Evolutionary conservation across 768 basidiomycete species (phyloP), one percentile per base, ranked within the genome.

Genomic region (Trametes gibbosa): DNA sequence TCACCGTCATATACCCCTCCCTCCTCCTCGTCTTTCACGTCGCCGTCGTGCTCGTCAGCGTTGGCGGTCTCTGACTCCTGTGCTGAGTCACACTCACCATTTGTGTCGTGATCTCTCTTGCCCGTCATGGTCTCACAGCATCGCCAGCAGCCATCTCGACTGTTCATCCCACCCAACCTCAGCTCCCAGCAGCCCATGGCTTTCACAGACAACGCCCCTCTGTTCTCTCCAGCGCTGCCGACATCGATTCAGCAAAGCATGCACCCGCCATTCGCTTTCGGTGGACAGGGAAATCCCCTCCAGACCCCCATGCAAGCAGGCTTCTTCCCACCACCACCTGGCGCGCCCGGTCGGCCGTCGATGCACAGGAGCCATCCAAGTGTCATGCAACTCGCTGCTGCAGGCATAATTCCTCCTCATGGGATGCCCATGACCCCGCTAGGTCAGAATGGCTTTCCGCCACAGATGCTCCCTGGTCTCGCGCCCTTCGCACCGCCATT

Each of bases 261-360:
- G 72, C 84, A 82, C 61, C 82, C 85, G 0, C 70, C 79, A 0
- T 81, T 81, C 34, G 72, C 77, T 61, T 50, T 59, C 7, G 47
- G 72, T 65, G 56, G 78, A 59, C 40, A 69, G 34, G 56, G 32
- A 7, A 51, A 74, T 56, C 63, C 81, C 48, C 73, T 89, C 50
- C 89, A 87, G 68, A 89, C 87, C 4, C 89, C 89, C 45, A 84
- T 90, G 77, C 89, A 90, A 68, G 70, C 82, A 23, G 59, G 64
- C 19, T 87, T 85, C 73, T 89, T 88, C 61, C 74, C 76, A 34
- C 75, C 73, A 1, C 79, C 76, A 35, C 79, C 78, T 5, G 75
- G 72, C 25, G 77, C 78, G 1, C 84, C 84, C 1, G 76, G 71
- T 46, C 81, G 83, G 40, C 84, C 85, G 0, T 67, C 70, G 2